Conservation (phyloP, 164 flowering plant genomes). For the Tinospora cordifolia region DNA sequence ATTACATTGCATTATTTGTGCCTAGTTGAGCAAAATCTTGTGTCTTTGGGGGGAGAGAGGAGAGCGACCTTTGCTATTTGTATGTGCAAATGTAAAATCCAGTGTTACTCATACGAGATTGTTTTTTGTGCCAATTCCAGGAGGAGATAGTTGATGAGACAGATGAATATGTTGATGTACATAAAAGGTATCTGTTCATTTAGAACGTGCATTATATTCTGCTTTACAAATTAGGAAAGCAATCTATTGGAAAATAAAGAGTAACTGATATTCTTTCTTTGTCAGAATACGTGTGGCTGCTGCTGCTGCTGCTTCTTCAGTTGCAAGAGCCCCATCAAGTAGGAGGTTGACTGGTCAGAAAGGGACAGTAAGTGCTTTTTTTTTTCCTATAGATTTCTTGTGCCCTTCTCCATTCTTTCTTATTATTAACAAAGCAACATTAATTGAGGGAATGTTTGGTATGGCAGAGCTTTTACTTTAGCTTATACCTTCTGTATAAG, state of each 20-base stretch:
- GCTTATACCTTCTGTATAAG: too few relatives aligned
- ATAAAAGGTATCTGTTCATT: slow-evolving; percentile 42
- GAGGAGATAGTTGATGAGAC: slow-evolving; percentile 75
- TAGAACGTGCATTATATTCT: not conserved
- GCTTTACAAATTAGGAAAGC: not conserved
- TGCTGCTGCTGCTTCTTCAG: slow-evolving; percentile 58
- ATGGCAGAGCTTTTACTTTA: too few relatives aligned
- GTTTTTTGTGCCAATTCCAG: slow-evolving; percentile 27
- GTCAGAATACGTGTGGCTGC: slow-evolving; percentile 66
- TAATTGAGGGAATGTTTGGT: too few relatives aligned
- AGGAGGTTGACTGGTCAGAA: slow-evolving; percentile 43
- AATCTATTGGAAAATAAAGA: too few relatives aligned
- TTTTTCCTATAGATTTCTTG: not conserved
- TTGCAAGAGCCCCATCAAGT: slow-evolving; percentile 54
- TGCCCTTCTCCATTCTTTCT: not conserved
- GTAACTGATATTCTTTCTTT: not conserved
- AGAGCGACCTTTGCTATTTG: too few relatives aligned
- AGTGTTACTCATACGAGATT: not conserved
- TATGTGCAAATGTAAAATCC: not conserved
- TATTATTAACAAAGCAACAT: too few relatives aligned
- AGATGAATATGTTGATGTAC: slow-evolving; percentile 63
- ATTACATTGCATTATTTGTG: not conserved
- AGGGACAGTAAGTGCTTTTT: slow-evolving; percentile 24
- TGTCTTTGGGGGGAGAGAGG: too few relatives aligned
- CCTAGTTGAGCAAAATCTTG: too few relatives aligned